phyloP scores from a whole-genome alignment of 2,329 filamentous ascomycete genomes.

The Botrytis deweyae region DNA sequence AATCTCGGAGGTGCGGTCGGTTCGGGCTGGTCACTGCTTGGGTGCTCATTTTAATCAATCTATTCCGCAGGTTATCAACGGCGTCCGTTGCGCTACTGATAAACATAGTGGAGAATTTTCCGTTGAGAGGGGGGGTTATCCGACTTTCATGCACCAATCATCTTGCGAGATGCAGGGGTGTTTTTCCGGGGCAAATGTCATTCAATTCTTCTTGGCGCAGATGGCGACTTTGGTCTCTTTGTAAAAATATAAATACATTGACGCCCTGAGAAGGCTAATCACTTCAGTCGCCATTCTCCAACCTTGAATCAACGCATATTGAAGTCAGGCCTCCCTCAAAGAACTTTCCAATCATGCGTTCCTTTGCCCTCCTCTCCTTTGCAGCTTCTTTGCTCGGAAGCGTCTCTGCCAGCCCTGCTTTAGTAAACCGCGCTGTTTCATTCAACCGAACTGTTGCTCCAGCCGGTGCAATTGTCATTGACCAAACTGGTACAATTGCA shows the following conservation, averaged over 20 bases:
- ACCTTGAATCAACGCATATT: background rate
- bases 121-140: background rate
- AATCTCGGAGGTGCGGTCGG: constrained; percentile 1
- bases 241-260: constrained; percentile 1
- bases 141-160: constrained; percentile 11
- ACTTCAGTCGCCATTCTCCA: background rate
- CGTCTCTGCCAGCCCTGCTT: constrained; percentile 2
- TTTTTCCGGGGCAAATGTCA: background rate
- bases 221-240: background rate
- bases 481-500: constrained; percentile 40
- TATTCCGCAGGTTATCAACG: background rate
- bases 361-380: constrained; percentile 14
- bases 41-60: background rate
- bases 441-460: constrained; percentile 44
- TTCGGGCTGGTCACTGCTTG: background rate
- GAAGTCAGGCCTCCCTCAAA: background rate
- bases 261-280: background rate
- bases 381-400: constrained; percentile 11
- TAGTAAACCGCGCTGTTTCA: background rate
- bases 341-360: constrained; percentile 11
- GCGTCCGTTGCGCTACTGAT: background rate
- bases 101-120: background rate
- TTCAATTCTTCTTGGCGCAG: background rate
- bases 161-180: background rate
- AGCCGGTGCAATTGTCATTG: constrained; percentile 47